Conservation (phyloP, 805 yeast species). For the Saturnispora zaruensis region DNA sequence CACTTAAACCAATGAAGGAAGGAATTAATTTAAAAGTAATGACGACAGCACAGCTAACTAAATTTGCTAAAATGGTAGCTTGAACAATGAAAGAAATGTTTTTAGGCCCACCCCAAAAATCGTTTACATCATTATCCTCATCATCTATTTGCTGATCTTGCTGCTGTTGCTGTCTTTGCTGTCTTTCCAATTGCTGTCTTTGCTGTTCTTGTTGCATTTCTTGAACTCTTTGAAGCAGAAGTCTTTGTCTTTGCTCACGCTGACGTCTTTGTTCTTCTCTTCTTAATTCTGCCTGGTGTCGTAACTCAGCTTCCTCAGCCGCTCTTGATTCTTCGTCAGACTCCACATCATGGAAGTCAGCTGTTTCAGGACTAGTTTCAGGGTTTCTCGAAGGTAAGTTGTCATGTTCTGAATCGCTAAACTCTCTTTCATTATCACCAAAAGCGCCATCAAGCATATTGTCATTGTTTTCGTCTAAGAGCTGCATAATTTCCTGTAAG, state of each 20-base stretch:
- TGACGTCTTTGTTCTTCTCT: conserved; percentile 17
- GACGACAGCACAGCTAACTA: conserved; percentile 16
- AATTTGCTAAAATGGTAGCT: conserved; percentile 19
- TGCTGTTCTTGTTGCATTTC: conserved; percentile 1
- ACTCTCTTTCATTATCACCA: not conserved
- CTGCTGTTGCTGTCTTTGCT: not conserved
- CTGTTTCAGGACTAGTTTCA: not conserved
- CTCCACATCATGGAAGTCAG: not conserved
- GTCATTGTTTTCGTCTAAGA: not conserved
- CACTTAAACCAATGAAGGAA: conserved; percentile 19
- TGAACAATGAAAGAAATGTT: conserved; percentile 14
- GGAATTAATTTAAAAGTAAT: conserved; percentile 22
- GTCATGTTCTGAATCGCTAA: not conserved
- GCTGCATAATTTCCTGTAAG: not conserved
- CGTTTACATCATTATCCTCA: conserved; percentile 7
- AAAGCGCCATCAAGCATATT: not conserved
- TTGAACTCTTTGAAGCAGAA: conserved; percentile 3
- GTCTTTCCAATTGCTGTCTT: not conserved
- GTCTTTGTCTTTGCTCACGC: conserved; percentile 7
- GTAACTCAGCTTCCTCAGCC: not conserved
- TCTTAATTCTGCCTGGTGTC: conserved; percentile 10
- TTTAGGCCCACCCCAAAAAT: conserved; percentile 11
- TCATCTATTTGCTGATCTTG: conserved; percentile 4
- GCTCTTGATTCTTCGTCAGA: not conserved
- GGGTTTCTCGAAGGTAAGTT: not conserved